Evolutionary conservation across 2,329 filamentous ascomycete genomes (phyloP), one percentile per base, ranked within the genome.

Genomic region (Fusarium cyanostomum): DNA sequence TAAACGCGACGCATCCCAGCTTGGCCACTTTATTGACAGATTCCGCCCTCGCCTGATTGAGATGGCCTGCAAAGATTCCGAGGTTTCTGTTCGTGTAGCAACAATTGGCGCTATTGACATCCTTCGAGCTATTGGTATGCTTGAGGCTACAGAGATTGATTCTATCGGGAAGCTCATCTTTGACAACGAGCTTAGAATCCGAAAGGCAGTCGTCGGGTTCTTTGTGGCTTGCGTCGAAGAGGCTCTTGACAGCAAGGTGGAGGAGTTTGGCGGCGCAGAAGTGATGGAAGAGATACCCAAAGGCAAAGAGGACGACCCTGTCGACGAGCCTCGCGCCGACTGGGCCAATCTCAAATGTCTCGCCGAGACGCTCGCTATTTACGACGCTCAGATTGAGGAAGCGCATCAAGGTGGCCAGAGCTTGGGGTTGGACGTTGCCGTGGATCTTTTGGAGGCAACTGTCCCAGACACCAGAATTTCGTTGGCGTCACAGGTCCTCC

Each of bases 311-410:
- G 88, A 90, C 13, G 90, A 93, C 11, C 89, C 94, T 64, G 91
- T 88, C 61, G 88, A 91, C 50, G 87, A 87, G 3, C 92, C 94
- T 3, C 89, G 91, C 59, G 82, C 88, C 41, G 89, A 91, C 62
- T 99, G 95, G 95, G 86, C 98, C 69, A 92, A 92, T 72, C 87
- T 96, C 73, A 99, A 98, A 78, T 94, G 91, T 66, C 82, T 99
- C 12, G 92, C 91, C 3, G 92, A 97, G 75, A 90, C 91, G 10
- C 82, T 99, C 24, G 85, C 91, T 28, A 86, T 87, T 9, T 98
- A 97, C 71, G 92, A 97, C 72, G 81, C 84, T 7, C 88, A 92
- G 67, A 81, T 89, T 38, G 82, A 85, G 46, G 84, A 86, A 34
- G 84, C 86, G 27, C 79, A 87, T 24, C 79, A 87, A 54, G 78